phyloP scores from a whole-genome alignment of 2,329 filamentous ascomycete genomes.

The Byssochlamys sp. region DNA sequence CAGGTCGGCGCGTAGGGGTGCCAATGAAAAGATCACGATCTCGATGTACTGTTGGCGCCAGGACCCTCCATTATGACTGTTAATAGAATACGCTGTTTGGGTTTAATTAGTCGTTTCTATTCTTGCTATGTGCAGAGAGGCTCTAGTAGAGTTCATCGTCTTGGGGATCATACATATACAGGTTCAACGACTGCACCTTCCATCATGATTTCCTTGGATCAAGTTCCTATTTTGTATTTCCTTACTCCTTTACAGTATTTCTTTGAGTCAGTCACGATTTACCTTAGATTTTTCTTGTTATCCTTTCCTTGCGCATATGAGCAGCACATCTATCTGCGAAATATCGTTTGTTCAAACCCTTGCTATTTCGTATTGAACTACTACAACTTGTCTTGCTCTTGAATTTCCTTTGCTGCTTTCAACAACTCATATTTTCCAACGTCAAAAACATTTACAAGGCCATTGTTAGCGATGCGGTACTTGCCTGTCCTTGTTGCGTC shows the following conservation, averaged over 20 bases:
- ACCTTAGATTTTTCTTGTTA: background rate
- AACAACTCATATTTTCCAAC: background rate
- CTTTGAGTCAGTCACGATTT: background rate
- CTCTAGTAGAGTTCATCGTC: background rate
- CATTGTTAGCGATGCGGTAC: slow-evolving; percentile 1
- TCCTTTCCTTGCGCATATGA: background rate
- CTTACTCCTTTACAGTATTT: background rate
- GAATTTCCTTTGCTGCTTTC: background rate
- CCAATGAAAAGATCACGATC: background rate
- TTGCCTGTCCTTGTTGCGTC: slow-evolving; percentile 18
- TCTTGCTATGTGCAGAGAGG: slow-evolving; percentile 2
- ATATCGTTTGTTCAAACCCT: background rate
- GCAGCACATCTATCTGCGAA: background rate
- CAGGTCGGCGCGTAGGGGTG: background rate
- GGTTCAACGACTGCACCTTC: background rate
- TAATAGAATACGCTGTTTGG: background rate
- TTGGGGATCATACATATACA: slow-evolving; percentile 2
- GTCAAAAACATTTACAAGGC: background rate
- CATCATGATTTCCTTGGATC: background rate
- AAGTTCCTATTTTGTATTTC: background rate
- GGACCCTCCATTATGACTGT: background rate
- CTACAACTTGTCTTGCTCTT: background rate
- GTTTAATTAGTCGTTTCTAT: slow-evolving; percentile 3
- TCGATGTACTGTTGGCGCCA: background rate
- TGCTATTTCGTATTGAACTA: background rate